These are phyloP conservation scores for Physaria fendleri DNA, from an alignment of 345 rosid genomes.

Conservation along the genomic window DNA sequence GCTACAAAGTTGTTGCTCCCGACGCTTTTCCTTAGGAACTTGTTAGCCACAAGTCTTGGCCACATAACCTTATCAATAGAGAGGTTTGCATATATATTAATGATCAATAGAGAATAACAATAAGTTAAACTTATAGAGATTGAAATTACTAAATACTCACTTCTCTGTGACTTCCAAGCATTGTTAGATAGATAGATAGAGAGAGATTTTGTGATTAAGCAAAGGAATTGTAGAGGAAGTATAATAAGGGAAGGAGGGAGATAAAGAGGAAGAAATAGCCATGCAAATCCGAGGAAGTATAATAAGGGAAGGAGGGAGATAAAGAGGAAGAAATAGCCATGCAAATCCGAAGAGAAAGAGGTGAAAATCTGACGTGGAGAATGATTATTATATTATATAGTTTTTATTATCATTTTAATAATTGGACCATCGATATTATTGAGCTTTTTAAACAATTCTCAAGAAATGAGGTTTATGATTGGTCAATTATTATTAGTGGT, in stretches of 20 bases:
- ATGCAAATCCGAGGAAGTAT: constrained; percentile 9
- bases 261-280: neutral
- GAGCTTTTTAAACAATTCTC: neutral
- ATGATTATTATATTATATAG: constrained; percentile 15
- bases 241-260: neutral
- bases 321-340: constrained; percentile 36
- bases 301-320: constrained; percentile 24
- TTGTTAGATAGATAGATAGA: constrained; percentile 14
- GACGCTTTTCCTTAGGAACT: constrained; percentile 48
- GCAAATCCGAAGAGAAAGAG: constrained; percentile 44
- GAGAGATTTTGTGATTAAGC: too few species aligned
- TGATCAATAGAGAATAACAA: neutral
- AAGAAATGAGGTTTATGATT: constrained; percentile 20
- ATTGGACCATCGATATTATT: constrained; percentile 3
- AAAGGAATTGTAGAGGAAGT: too few species aligned
- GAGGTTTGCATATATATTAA: neutral
- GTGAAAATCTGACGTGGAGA: constrained; percentile 37
- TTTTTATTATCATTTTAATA: neutral
- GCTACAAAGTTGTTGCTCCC: constrained; percentile 80
- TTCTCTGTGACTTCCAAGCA: constrained; percentile 41
- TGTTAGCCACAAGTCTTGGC: constrained; percentile 72
- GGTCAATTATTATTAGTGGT: constrained; percentile 18
- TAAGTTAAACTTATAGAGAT: neutral
- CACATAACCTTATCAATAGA: constrained; percentile 48
- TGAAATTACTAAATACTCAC: constrained; percentile 19